These are phyloP conservation scores for Triglochin maritima DNA, from an alignment of 106 monocot genomes.

Conservation along the genomic window DNA sequence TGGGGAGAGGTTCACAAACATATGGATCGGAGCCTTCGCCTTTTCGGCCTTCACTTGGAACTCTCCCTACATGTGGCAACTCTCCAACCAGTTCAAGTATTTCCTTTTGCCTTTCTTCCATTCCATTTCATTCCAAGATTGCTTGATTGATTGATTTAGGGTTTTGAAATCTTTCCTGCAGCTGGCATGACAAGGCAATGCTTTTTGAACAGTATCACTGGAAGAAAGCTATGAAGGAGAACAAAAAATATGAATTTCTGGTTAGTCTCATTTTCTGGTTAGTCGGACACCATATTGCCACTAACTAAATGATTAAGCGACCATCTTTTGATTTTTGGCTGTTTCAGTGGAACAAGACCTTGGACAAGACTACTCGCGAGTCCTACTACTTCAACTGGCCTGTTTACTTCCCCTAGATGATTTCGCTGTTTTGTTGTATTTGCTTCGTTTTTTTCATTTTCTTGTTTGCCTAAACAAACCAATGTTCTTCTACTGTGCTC, in stretches of 20 bases:
- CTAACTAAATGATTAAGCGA: too few species aligned
- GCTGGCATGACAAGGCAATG: slow-evolving; percentile 81
- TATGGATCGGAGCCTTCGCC: slow-evolving; percentile 55
- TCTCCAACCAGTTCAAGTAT: slow-evolving; percentile 61
- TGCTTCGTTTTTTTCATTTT: too few species aligned
- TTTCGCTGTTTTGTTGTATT: too few species aligned
- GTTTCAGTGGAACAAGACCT: slow-evolving; percentile 68
- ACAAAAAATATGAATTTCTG: slow-evolving; percentile 58
- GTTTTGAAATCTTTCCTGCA: slow-evolving; percentile 12
- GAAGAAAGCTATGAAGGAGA: slow-evolving; percentile 75
- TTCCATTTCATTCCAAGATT: too few species aligned
- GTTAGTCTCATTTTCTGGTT: too few species aligned
- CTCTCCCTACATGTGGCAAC: slow-evolving; percentile 57
- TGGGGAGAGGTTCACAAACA: slow-evolving; percentile 44
- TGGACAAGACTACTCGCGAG: slow-evolving; percentile 45
- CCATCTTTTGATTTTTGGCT: not conserved
- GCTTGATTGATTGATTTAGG: too few species aligned
- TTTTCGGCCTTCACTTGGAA: slow-evolving; percentile 48
- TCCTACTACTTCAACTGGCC: slow-evolving; percentile 81
- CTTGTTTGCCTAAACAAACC: too few species aligned
- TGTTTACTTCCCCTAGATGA: slow-evolving; percentile 45
- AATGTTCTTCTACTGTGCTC: too few species aligned
- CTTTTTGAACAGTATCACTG: slow-evolving; percentile 81
- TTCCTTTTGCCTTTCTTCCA: too few species aligned
- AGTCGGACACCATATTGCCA: too few species aligned